Percentiles rank a stretch among this genome's conserved stretches.
Evolutionary conservation across 2,329 filamentous ascomycete species (phyloP).

Genomic region (Aureobasidium namibiae): DNA sequence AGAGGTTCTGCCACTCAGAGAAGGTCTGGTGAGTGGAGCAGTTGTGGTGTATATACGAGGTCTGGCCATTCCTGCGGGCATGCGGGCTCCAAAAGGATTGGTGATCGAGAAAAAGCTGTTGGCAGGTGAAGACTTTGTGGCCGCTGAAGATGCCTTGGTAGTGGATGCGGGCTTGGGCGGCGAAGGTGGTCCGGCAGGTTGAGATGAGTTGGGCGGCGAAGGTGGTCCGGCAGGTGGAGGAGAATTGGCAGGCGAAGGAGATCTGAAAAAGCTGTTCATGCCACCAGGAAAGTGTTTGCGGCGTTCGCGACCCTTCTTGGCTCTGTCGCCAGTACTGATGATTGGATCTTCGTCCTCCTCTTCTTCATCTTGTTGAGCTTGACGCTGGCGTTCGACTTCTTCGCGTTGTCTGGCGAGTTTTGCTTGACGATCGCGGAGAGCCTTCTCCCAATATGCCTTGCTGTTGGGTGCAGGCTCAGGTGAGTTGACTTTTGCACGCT

Average conservation of each 20-base stretch:
- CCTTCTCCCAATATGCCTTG: background rate
- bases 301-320: background rate
- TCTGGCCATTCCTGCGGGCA: no score
- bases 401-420: background rate
- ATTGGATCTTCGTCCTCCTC: background rate
- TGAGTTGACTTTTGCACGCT: background rate
- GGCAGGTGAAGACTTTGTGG: no score
- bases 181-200: background rate
- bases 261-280: background rate
- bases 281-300: background rate
- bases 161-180: background rate
- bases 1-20: background rate
- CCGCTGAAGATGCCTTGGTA: background rate
- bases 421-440: background rate
- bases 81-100: no score
- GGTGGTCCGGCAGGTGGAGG: background rate
- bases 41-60: no score
- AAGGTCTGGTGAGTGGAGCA: background rate
- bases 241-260: background rate
- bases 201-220: background rate
- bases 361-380: background rate
- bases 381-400: background rate
- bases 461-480: background rate
- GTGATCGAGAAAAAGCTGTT: no score
- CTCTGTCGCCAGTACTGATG: background rate